Conservation (phyloP, 139 green algal genomes). For the Haematococcus lacustris region DNA sequence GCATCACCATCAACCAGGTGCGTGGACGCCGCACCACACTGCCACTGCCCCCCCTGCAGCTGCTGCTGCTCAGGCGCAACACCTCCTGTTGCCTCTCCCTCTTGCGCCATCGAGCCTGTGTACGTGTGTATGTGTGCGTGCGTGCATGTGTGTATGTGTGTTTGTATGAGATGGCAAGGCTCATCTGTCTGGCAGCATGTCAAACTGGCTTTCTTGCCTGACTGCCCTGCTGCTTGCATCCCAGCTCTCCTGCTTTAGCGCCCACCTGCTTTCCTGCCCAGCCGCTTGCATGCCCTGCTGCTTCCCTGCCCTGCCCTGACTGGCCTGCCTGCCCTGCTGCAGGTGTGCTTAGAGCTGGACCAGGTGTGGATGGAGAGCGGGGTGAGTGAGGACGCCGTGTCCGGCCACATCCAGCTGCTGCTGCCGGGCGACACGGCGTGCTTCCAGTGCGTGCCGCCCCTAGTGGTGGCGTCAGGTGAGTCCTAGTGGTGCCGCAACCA, state of each 20-base stretch:
- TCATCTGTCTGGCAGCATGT: no score
- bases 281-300: no score
- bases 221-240: no score
- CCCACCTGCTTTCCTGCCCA: no score
- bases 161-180: neutral
- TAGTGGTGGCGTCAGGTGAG: constrained; percentile 55
- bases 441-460: constrained; percentile 63
- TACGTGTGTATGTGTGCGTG: neutral
- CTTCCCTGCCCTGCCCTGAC: no score
- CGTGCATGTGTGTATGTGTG: neutral
- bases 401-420: constrained; percentile 84
- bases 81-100: neutral
- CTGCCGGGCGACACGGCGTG: constrained; percentile 61
- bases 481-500: neutral
- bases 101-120: neutral
- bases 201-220: no score
- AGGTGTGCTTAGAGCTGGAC: constrained; percentile 89
- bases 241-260: no score
- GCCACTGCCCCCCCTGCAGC: neutral
- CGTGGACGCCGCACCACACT: neutral
- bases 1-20: constrained; percentile 95
- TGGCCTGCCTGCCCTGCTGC: no score
- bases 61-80: neutral
- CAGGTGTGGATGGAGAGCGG: constrained; percentile 95
- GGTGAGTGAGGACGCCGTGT: constrained; percentile 92